A percentile compares a stretch with the other conserved stretches of the same genome.
phyloP scores from a whole-genome alignment of 2,329 filamentous ascomycete genomes.

The Thielaviopsis ethacetica region DNA sequence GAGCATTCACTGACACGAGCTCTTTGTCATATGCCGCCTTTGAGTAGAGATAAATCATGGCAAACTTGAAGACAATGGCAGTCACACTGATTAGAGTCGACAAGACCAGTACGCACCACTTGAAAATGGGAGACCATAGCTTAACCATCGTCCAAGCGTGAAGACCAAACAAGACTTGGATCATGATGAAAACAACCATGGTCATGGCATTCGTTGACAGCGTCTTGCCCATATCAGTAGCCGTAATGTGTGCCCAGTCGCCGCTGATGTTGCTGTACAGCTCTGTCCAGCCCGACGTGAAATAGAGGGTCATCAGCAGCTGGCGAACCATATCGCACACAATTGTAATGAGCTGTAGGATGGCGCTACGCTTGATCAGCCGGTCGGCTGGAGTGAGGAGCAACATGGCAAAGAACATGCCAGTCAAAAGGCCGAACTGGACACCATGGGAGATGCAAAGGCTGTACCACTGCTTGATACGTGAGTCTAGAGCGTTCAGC shows the following conservation, averaged over 20 bases:
- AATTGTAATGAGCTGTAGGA: conserved; percentile 48
- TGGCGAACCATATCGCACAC: conserved; percentile 42
- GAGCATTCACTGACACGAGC: not conserved
- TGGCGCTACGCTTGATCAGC: conserved; percentile 44
- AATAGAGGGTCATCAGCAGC: conserved; percentile 40
- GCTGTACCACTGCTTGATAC: conserved; percentile 20
- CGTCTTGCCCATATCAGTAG: conserved; percentile 21
- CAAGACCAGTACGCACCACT: conserved; percentile 15
- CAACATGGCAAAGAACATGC: conserved; percentile 49
- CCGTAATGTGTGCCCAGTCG: conserved; percentile 35
- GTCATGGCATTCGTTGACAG: conserved; percentile 26
- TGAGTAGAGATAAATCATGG: conserved; percentile 15
- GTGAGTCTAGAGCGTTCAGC: conserved; percentile 17
- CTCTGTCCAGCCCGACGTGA: conserved; percentile 41
- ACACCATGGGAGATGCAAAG: conserved; percentile 47
- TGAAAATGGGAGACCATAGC: conserved; percentile 27
- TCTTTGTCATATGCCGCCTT: conserved; percentile 14
- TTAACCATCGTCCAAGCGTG: conserved; percentile 37
- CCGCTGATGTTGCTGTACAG: conserved; percentile 42
- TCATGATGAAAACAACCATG: conserved; percentile 27
- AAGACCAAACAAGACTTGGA: conserved; percentile 31
- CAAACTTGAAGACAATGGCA: conserved; percentile 17
- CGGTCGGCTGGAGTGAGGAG: conserved; percentile 51
- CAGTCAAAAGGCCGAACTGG: conserved; percentile 51
- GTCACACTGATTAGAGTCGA: conserved; percentile 17